Conservation (phyloP, 768 basidiomycete species). For the Multifurca ochricompacta region DNA sequence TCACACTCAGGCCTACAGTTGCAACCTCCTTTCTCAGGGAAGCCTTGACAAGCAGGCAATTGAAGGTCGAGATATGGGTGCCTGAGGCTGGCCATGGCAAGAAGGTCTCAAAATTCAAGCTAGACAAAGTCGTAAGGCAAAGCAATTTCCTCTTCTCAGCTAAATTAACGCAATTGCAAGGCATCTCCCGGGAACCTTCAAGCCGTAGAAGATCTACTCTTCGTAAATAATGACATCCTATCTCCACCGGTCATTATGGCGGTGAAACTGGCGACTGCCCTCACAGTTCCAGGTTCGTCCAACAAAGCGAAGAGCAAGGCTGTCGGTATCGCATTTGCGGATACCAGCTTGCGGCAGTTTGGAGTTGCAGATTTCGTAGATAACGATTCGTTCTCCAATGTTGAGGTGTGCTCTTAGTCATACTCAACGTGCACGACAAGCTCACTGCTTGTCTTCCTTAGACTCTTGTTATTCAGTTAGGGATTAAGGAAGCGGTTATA, state of each 20-base stretch:
- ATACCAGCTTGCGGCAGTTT: slow-evolving; percentile 76
- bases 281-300: slow-evolving; percentile 33
- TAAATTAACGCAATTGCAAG: slow-evolving; percentile 29
- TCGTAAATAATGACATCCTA: slow-evolving; percentile 69
- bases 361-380: slow-evolving; percentile 91
- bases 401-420: slow-evolving; percentile 53
- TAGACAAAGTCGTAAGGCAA: slow-evolving; percentile 68
- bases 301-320: slow-evolving; percentile 55
- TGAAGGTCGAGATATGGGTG: slow-evolving; percentile 87
- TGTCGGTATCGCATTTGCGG: slow-evolving; percentile 87
- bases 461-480: slow-evolving; percentile 93
- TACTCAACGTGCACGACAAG: neutral
- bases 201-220: slow-evolving; percentile 50
- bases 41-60: slow-evolving; percentile 81
- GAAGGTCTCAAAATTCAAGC: slow-evolving; percentile 62
- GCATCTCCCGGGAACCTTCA: slow-evolving; percentile 70
- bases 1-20: slow-evolving; percentile 65
- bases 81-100: slow-evolving; percentile 69
- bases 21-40: slow-evolving; percentile 83
- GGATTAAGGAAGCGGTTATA: slow-evolving; percentile 92
- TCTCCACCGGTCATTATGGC: slow-evolving; percentile 87
- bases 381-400: slow-evolving; percentile 92
- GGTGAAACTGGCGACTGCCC: slow-evolving; percentile 61
- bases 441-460: slow-evolving; percentile 27
- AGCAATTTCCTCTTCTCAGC: neutral